A percentile compares a stretch with the other conserved stretches of the same genome.
phyloP scores from a whole-genome alignment of 305 asterid genomes.

The Fraxinus latifolia region DNA sequence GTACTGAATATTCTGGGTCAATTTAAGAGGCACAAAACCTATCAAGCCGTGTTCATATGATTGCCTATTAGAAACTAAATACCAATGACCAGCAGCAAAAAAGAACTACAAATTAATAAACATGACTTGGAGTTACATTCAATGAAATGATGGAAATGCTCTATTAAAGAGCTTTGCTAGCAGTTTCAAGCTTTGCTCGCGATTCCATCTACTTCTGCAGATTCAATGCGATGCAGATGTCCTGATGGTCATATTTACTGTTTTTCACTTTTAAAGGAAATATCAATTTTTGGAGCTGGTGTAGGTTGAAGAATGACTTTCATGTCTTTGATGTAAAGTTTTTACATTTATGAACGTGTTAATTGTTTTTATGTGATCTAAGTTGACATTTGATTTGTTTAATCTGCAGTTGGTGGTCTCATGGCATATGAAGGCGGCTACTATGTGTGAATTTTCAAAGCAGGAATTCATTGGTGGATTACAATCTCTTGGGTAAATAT shows the following conservation, averaged over 20 bases:
- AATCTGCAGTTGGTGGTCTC: slow-evolving; percentile 79
- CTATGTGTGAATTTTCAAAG: slow-evolving; percentile 99
- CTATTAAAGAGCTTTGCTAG: neutral
- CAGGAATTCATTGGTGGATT: slow-evolving; percentile 90
- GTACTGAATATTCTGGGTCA: neutral
- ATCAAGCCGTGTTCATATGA: neutral
- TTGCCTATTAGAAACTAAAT: neutral
- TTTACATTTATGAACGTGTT: neutral
- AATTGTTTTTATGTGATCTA: neutral
- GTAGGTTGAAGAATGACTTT: neutral
- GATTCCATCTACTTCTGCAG: neutral
- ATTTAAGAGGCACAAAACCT: neutral
- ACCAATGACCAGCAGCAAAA: neutral
- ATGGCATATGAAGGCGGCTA: slow-evolving; percentile 99
- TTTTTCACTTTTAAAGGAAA: neutral
- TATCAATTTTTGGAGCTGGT: neutral
- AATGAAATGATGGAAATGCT: neutral
- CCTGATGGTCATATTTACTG: neutral
- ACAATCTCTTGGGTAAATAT: slow-evolving; percentile 79
- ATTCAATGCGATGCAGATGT: neutral
- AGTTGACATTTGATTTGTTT: slow-evolving; percentile 19
- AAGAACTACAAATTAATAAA: neutral
- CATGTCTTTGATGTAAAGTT: neutral
- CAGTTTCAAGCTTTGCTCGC: neutral
- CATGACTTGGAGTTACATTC: neutral